Percentiles rank a stretch among this genome's conserved stretches.
phyloP scores from a whole-genome alignment of 2,329 filamentous ascomycete species.

The Knoxdaviesia proteae region DNA sequence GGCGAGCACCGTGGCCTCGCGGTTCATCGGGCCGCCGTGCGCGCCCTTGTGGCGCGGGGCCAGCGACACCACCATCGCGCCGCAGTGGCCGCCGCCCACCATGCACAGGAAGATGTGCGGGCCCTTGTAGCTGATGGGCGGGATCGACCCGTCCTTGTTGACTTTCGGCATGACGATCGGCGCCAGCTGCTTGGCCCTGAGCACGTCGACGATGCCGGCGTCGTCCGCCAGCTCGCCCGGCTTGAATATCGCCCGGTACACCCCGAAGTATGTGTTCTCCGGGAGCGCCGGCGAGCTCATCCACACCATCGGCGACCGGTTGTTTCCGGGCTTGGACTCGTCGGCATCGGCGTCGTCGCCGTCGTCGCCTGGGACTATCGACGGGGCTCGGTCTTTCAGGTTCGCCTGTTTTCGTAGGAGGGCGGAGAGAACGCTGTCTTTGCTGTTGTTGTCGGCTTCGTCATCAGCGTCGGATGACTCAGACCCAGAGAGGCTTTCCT shows the following conservation, averaged over 20 bases:
- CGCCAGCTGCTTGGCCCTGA: constrained; percentile 58
- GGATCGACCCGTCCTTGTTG: constrained; percentile 34
- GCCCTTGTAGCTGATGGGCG: constrained; percentile 37
- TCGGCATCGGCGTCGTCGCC: constrained; percentile 20
- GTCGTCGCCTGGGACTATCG: constrained; percentile 28
- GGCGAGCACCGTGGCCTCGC: constrained; percentile 70
- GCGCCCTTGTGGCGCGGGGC: constrained; percentile 59
- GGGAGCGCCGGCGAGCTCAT: constrained; percentile 59
- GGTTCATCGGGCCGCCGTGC: constrained; percentile 49
- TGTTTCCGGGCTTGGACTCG: constrained; percentile 36
- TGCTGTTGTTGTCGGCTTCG: constrained; percentile 32
- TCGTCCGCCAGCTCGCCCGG: constrained; percentile 46
- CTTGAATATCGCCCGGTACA: constrained; percentile 70
- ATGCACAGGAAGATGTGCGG: constrained; percentile 93
- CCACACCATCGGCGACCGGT: constrained; percentile 52
- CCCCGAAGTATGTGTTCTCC: constrained; percentile 57
- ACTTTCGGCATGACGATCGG: constrained; percentile 34
- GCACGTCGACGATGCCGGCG: constrained; percentile 38
- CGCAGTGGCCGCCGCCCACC: constrained; percentile 96
- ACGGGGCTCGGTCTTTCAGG: constrained; percentile 30
- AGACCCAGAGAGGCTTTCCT: constrained; percentile 84
- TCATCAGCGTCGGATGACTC: constrained; percentile 53
- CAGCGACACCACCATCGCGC: constrained; percentile 83
- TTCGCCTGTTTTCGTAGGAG: constrained; percentile 70
- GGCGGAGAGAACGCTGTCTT: constrained; percentile 51